Evolutionary conservation across 2,329 filamentous ascomycete species (phyloP).

Genomic region (Ascochyta clinopodiicola): DNA sequence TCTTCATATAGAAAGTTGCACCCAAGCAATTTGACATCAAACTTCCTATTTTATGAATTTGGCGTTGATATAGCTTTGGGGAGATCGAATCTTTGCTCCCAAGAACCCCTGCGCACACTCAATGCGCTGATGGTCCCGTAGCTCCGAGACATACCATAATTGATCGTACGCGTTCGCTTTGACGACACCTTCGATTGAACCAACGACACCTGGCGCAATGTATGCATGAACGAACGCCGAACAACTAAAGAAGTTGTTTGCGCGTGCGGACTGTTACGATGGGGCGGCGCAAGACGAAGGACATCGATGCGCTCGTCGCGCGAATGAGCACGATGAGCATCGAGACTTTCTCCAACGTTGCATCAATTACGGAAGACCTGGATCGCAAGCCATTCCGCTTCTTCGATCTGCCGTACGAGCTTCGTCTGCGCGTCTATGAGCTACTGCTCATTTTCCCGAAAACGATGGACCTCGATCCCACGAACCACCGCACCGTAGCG

Average conservation of each 20-base stretch:
- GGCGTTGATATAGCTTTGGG: slow-evolving; percentile 64
- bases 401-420: slow-evolving; percentile 60
- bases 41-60: slow-evolving; percentile 57
- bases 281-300: slow-evolving; percentile 31
- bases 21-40: slow-evolving; percentile 65
- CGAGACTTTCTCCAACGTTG: slow-evolving; percentile 15
- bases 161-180: not conserved
- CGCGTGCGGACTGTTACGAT: slow-evolving; percentile 14
- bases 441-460: slow-evolving; percentile 57
- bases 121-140: slow-evolving; percentile 47
- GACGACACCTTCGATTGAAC: slow-evolving; percentile 8
- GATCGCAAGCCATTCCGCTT: slow-evolving; percentile 54
- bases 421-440: slow-evolving; percentile 59
- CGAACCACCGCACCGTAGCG: slow-evolving; percentile 68
- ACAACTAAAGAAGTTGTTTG: slow-evolving; percentile 39
- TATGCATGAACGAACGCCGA: slow-evolving; percentile 51
- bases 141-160: slow-evolving; percentile 40
- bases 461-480: slow-evolving; percentile 70
- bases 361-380: slow-evolving; percentile 8
- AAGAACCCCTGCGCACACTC: slow-evolving; percentile 44
- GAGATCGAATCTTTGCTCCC: slow-evolving; percentile 54
- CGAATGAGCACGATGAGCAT: slow-evolving; percentile 35
- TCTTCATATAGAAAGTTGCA: slow-evolving; percentile 47
- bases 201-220: slow-evolving; percentile 43
- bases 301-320: slow-evolving; percentile 35